These are phyloP conservation scores for Podaxis sp. DNA, from an alignment of 768 basidiomycete species.

Conservation along the genomic window DNA sequence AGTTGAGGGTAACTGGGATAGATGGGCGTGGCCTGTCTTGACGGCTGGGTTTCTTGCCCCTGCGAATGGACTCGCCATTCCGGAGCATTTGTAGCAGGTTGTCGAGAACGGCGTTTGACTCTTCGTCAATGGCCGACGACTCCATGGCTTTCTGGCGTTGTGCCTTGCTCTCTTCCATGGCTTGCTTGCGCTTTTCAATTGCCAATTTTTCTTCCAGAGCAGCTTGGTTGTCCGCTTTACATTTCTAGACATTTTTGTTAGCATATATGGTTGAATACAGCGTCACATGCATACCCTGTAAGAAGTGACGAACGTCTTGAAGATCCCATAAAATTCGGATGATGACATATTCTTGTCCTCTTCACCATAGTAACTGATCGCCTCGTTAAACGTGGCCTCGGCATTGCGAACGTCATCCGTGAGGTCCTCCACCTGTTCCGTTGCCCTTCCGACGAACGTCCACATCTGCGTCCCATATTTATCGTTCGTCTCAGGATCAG, in stretches of 20 bases:
- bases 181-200: conserved; percentile 66
- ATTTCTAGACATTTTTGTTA: conserved; percentile 62
- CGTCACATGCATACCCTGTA: conserved; percentile 60
- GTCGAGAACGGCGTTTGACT: conserved; percentile 65
- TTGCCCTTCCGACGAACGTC: conserved; percentile 79
- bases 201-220: conserved; percentile 70
- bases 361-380: conserved; percentile 90
- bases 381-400: conserved; percentile 80
- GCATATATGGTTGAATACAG: neutral
- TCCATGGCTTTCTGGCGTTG: conserved; percentile 51
- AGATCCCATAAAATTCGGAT: conserved; percentile 92
- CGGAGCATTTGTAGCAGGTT: conserved; percentile 69
- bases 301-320: conserved; percentile 95
- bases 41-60: conserved; percentile 50
- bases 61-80: conserved; percentile 66
- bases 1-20: conserved; percentile 33
- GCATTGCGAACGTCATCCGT: conserved; percentile 86
- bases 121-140: conserved; percentile 38
- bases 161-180: conserved; percentile 61
- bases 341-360: conserved; percentile 86
- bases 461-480: conserved; percentile 91
- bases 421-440: conserved; percentile 75
- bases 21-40: conserved; percentile 28
- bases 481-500: conserved; percentile 68
- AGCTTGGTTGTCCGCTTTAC: conserved; percentile 75